A percentile compares a stretch with the other conserved stretches of the same genome.
phyloP scores from a whole-genome alignment of 2,329 filamentous ascomycete genomes.

The Blastomyces silverae region DNA sequence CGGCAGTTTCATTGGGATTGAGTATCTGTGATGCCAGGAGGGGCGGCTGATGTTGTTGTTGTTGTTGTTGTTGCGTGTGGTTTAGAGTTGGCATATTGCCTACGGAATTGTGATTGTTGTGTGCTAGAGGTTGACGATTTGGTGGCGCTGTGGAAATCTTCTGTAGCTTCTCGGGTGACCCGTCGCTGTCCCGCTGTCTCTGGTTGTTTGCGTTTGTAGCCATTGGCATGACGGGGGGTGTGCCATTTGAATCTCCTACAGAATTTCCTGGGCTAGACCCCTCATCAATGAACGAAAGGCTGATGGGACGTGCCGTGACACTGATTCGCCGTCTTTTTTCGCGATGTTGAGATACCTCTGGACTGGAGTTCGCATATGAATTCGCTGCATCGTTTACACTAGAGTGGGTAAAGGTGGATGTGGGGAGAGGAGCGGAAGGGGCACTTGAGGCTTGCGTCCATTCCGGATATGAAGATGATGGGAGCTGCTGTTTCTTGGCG shows the following conservation, averaged over 20 bases:
- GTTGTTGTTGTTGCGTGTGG: conserved; percentile 23
- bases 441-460: conserved; percentile 33
- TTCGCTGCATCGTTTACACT: conserved; percentile 23
- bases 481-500: conserved; percentile 25
- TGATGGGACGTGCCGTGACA: conserved; percentile 44
- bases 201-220: conserved; percentile 1
- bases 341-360: conserved; percentile 43
- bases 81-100: conserved; percentile 30
- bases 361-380: conserved; percentile 49
- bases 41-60: conserved; percentile 19
- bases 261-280: conserved; percentile 39
- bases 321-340: conserved; percentile 35
- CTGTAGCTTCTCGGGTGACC: conserved; percentile 8
- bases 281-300: conserved; percentile 52
- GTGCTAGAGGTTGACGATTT: conserved; percentile 27
- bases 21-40: conserved; percentile 51
- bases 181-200: conserved; percentile 9
- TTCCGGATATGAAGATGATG: conserved; percentile 27
- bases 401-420: conserved; percentile 23
- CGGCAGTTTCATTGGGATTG: conserved; percentile 59
- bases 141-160: conserved; percentile 33
- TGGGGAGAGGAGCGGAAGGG: conserved; percentile 20
- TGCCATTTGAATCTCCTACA: background rate
- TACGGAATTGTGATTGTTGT: conserved; percentile 25
- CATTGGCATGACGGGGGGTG: conserved; percentile 18